Base-by-base conservation (phyloP, 2,329 filamentous ascomycete species). In the Colletotrichum sp. region DNA sequence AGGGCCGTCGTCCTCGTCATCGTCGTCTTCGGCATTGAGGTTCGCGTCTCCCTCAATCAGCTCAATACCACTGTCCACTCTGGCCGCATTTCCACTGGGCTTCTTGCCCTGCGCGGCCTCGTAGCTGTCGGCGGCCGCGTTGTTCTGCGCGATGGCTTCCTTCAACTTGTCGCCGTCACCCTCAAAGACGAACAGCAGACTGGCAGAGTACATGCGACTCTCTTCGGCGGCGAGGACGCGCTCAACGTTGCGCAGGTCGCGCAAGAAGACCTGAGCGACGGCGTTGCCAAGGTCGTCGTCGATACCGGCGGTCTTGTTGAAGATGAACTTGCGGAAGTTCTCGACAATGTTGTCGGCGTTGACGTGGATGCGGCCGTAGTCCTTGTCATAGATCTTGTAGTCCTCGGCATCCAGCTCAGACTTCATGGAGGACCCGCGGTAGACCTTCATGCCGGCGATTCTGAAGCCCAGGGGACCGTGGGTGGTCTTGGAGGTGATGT, bases 391-490 rank as follows among this genome's bases (percentile, higher is more conserved):
- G 62, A 92, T 86, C 78, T 85, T 88, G 81, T 91, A 93, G 7
- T 86, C 88, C 64, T 91, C 87, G n/a, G 86, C 81, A 77, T 91
- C 86, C 56, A 91, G 87, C 26, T 90, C 87, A 0, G 84, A 81
- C 7, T 86, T 82, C 76, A 91, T 86, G 16, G 89, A 85, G 8
- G 87, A 87, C 13, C 91, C 92, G 76, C 89, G 89, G 83, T 88
- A 93, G 10, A 92, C 89, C 77, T 90, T 87, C 92, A 93, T 93
- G 69, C 92, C 92, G 12, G 92, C 90, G 74, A 93, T 90, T 73
- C 92, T 88, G 79, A 93, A 93, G 7, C 91, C 91, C 38, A 91
- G 86, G 28, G 87, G 87, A 38, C 86, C 87, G 78, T 93, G 92
- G 12, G 92, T 93, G 5, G 92, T 93, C 79, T 89, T 86, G 32